phyloP scores from a whole-genome alignment of 2,329 filamentous ascomycete genomes.

The Pseudocercospora pini-densiflorae region DNA sequence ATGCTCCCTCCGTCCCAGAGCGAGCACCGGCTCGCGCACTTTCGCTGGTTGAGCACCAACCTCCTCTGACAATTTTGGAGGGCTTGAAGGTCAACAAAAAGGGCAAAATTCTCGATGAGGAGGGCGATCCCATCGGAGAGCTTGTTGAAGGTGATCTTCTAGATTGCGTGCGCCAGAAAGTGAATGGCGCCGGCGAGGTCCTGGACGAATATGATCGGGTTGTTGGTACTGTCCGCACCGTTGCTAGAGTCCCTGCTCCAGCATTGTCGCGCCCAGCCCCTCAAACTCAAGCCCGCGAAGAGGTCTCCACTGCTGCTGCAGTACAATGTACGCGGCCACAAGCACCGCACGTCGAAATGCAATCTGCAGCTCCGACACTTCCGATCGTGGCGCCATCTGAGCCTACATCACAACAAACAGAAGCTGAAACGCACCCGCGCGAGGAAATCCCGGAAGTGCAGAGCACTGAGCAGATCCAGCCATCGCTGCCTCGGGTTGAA shows the following conservation, averaged over 20 bases:
- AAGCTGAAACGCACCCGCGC: not conserved
- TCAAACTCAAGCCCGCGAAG: not conserved
- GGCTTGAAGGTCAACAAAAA: constrained; percentile 61
- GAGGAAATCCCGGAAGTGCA: not conserved
- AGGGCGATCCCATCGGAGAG: constrained; percentile 54
- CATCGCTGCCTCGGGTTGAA: not conserved
- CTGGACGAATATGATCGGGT: constrained; percentile 53
- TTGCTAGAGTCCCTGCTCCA: not conserved
- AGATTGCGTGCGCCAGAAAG: constrained; percentile 51
- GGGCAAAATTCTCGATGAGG: constrained; percentile 53
- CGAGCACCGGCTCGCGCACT: not conserved
- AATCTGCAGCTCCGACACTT: not conserved
- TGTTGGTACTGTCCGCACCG: constrained; percentile 43
- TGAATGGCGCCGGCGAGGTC: constrained; percentile 53
- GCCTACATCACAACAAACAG: not conserved
- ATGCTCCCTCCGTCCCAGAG: not conserved
- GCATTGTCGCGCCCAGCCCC: not conserved
- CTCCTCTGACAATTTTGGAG: constrained; percentile 51
- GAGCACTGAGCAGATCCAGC: not conserved
- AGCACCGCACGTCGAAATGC: not conserved
- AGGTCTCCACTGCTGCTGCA: not conserved
- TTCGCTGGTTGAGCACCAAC: not conserved
- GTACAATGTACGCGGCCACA: not conserved
- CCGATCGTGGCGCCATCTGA: not conserved
- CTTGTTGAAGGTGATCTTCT: constrained; percentile 51